Percentiles rank a stretch among this genome's conserved stretches.
Conservation (phyloP, 805 yeast genomes). For the Debaryomyces castellii region DNA sequence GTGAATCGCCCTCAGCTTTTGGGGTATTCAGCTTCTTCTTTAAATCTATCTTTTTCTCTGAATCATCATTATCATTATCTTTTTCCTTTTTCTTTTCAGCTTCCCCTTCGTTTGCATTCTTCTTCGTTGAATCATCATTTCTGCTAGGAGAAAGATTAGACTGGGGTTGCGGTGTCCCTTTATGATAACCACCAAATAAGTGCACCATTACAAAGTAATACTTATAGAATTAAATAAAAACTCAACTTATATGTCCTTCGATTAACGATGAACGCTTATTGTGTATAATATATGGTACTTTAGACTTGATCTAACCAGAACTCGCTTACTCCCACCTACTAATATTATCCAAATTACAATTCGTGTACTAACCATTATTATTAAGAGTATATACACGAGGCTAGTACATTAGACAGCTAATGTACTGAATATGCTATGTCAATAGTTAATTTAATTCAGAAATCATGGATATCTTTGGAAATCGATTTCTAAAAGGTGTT, state of each 20-base stretch:
- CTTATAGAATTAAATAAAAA: background rate
- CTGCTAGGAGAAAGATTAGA: slow-evolving; percentile 3
- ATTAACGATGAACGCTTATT: too few species aligned
- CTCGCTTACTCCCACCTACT: background rate
- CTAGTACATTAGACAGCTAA: background rate
- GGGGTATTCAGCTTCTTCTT: slow-evolving; percentile 5
- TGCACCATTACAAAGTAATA: slow-evolving; percentile 2
- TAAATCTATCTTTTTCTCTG: slow-evolving; percentile 6
- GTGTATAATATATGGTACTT: too few species aligned
- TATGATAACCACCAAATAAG: slow-evolving; percentile 5
- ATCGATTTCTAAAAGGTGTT: too few species aligned
- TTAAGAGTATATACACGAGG: background rate
- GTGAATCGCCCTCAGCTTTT: slow-evolving; percentile 3
- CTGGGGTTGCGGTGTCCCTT: background rate
- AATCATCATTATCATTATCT: slow-evolving; percentile 1
- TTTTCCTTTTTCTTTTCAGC: background rate
- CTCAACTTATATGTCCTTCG: background rate
- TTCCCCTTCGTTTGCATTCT: background rate
- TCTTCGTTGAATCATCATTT: background rate
- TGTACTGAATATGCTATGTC: background rate
- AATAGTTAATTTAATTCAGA: background rate
- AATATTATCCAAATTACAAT: background rate
- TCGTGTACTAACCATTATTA: background rate
- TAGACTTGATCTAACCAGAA: background rate
- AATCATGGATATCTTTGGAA: too few species aligned